phyloP scores from a whole-genome alignment of 345 rosid species.

The Adansonia digitata region DNA sequence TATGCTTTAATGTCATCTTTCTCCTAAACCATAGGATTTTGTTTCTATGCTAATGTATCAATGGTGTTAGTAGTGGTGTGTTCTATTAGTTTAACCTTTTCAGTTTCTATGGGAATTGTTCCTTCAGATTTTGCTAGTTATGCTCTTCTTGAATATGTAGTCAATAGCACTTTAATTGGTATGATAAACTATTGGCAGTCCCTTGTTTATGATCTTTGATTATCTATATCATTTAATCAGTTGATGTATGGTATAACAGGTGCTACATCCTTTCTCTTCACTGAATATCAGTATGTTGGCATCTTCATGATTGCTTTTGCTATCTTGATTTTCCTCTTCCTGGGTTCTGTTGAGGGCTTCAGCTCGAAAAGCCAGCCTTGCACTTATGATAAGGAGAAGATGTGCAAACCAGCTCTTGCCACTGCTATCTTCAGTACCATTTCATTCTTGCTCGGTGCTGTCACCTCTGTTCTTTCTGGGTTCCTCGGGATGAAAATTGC shows the following conservation, averaged over 20 bases:
- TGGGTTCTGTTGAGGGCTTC: conserved; percentile 62
- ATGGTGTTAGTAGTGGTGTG: neutral
- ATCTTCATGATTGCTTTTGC: conserved; percentile 55
- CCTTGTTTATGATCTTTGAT: neutral
- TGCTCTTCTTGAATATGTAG: neutral
- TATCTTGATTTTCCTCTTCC: conserved; percentile 43
- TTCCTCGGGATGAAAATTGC: conserved; percentile 89
- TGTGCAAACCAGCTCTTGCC: conserved; percentile 76
- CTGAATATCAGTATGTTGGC: conserved; percentile 56
- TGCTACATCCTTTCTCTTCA: conserved; percentile 56
- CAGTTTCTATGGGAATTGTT: neutral
- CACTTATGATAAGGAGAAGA: conserved; percentile 44
- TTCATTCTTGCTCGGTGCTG: conserved; percentile 60
- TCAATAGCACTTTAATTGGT: neutral
- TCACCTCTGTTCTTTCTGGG: conserved; percentile 71
- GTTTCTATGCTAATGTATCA: neutral
- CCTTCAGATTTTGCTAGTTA: neutral
- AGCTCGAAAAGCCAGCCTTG: conserved; percentile 64
- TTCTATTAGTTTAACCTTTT: neutral
- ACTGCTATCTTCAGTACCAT: conserved; percentile 69
- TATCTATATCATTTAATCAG: neutral
- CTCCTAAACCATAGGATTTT: neutral
- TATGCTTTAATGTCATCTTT: neutral
- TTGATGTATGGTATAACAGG: conserved; percentile 26
- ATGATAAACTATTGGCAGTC: neutral